Evolutionary conservation across 495 filamentous ascomycete species (phyloP).

Genomic region (Bathelium albidoporum): DNA sequence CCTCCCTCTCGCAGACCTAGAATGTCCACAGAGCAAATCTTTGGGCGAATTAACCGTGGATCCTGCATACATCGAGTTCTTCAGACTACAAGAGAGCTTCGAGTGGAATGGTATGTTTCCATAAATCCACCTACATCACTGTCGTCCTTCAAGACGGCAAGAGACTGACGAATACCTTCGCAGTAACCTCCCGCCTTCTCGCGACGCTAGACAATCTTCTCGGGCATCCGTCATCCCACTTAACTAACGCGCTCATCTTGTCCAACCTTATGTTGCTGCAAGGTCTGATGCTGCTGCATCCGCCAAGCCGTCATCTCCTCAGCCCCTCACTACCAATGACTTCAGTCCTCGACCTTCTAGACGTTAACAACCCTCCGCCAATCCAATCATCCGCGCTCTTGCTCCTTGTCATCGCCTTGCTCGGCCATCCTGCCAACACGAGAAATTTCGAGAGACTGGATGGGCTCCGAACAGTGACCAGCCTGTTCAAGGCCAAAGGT

Average conservation of each 20-base stretch:
- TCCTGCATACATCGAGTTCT: conserved; percentile 90
- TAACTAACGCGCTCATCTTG: conserved; percentile 82
- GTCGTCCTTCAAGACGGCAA: not conserved
- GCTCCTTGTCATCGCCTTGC: conserved; percentile 76
- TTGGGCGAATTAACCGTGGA: conserved; percentile 65
- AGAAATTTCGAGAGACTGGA: conserved; percentile 89
- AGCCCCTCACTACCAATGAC: conserved; percentile 92
- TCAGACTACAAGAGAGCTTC: conserved; percentile 91
- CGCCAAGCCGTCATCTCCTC: conserved; percentile 82
- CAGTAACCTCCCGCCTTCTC: conserved; percentile 48
- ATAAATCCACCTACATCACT: not conserved
- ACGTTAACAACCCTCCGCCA: conserved; percentile 79
- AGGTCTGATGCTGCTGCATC: conserved; percentile 81
- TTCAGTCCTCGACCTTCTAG: conserved; percentile 85
- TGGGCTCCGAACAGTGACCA: conserved; percentile 85
- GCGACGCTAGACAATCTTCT: conserved; percentile 80
- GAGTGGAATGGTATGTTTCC: conserved; percentile 73
- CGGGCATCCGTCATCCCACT: conserved; percentile 53
- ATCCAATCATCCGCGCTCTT: conserved; percentile 85
- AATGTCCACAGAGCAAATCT: conserved; percentile 37
- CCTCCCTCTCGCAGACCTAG: not conserved
- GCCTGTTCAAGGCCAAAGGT: conserved; percentile 74
- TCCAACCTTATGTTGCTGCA: conserved; percentile 84
- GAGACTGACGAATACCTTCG: not conserved
- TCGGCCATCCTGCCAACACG: conserved; percentile 73